Base-by-base conservation (phyloP, 306 rosid species). In the Malus asiatica region DNA sequence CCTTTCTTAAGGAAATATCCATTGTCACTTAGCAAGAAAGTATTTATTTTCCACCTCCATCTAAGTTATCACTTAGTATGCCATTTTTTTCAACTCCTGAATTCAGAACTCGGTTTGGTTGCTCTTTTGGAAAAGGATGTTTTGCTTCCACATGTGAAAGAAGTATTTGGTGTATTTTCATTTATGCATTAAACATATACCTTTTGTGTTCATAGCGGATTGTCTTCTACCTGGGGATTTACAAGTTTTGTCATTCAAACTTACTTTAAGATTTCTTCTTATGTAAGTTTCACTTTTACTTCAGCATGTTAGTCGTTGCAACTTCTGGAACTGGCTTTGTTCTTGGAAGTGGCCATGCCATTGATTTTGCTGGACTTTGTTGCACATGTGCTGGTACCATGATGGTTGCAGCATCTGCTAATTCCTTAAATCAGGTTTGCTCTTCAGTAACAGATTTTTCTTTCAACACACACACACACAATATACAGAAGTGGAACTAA, bases 361-460 rank as follows among this genome's bases (percentile, higher is more conserved):
- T 95, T 55, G 93, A 95, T 78, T 70, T 90, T 16, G 25, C 88
- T 0, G 87, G 88, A 22, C 96, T 95, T 79, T 90, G 93, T 66
- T 89, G 84, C 81, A 95, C 98, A 76, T 95, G 98, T 76, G 75
- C 89, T 45, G 98, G 98, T 60, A 95, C 98, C 66, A 95, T 95
- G 98, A 89, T 92, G 98, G 97, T 95, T 85, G 96, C 98, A 53
- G 97, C 97, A 66, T 92, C 97, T 72, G 98, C 97, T 52, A 95
- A 79, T 76, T 83, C 98, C 46, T 87, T 95, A 80, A 95, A 95
- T 83, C 97, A 95, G 98, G 98, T 91, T 74, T 61, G 64, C 78
- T 78, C 71, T 78, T 83, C 48, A 40, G 20, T 52, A 27, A 23
- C 27, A 2, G 18, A 60, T 29, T 15, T 23, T 12, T 61, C 55